phyloP scores from a whole-genome alignment of 805 yeast genomes.

The Zygosaccharomyces rouxii region DNA sequence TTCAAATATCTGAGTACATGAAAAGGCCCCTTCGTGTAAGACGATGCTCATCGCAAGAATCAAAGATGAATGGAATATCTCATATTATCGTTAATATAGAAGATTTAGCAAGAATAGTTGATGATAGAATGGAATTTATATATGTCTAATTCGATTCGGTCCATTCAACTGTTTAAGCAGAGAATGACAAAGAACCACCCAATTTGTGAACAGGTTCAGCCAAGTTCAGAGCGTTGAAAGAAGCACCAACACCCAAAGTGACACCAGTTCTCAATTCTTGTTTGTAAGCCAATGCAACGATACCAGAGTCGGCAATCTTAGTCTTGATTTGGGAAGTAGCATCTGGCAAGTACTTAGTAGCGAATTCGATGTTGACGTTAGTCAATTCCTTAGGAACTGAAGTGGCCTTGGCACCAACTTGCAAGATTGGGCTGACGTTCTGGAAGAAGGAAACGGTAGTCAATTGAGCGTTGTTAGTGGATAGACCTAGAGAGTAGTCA shows the following conservation, averaged over 20 bases:
- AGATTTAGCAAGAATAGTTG: too few species aligned
- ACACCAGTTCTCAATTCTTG: constrained; percentile 96
- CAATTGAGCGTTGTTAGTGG: constrained; percentile 80
- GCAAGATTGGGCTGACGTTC: constrained; percentile 83
- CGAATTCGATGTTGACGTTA: constrained; percentile 90
- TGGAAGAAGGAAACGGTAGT: constrained; percentile 97
- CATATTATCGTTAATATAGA: background rate
- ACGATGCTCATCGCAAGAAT: background rate
- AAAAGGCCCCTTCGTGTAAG: background rate
- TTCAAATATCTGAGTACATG: background rate
- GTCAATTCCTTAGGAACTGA: constrained; percentile 74
- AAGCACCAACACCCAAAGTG: constrained; percentile 93
- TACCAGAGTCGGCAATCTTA: constrained; percentile 93
- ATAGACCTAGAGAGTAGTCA: constrained; percentile 65
- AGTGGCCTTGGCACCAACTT: constrained; percentile 97
- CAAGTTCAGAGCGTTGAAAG: constrained; percentile 91
- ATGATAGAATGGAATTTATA: background rate
- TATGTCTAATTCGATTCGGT: constrained; percentile 10
- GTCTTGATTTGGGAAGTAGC: constrained; percentile 88
- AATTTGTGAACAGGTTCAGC: constrained; percentile 97
- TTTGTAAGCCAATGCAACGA: constrained; percentile 88
- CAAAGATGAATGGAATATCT: background rate
- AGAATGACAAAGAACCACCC: constrained; percentile 89
- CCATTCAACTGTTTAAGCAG: constrained; percentile 51
- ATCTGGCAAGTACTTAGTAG: constrained; percentile 91